Conservation (phyloP, 257 asterid species). For the Przewalskia tangutica region DNA sequence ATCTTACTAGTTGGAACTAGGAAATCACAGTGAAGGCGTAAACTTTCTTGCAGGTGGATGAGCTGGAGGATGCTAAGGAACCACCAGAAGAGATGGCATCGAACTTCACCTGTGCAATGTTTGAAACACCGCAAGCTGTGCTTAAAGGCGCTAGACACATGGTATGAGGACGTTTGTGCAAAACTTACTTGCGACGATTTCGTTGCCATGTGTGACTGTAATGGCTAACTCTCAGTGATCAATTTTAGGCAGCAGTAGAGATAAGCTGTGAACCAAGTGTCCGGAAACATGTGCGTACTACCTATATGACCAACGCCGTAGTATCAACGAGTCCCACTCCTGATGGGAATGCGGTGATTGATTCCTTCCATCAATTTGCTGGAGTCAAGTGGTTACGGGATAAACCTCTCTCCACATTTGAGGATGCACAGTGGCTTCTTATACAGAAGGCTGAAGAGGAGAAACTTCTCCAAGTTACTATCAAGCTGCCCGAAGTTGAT, state of each 20-base stretch:
- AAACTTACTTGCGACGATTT: neutral
- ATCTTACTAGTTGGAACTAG: neutral
- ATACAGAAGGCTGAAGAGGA: conserved; percentile 97
- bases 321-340: conserved; percentile 86
- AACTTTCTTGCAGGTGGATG: conserved; percentile 58
- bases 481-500: conserved; percentile 61
- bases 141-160: conserved; percentile 94
- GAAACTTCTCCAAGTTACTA: conserved; percentile 78
- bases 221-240: conserved; percentile 1
- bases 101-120: conserved; percentile 68
- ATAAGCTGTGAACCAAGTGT: conserved; percentile 93
- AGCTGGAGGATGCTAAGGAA: conserved; percentile 93
- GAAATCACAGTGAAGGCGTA: neutral
- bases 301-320: conserved; percentile 75
- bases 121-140: conserved; percentile 81
- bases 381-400: conserved; percentile 92
- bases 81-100: conserved; percentile 97
- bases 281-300: conserved; percentile 78
- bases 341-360: conserved; percentile 76
- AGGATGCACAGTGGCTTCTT: conserved; percentile 92
- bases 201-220: neutral
- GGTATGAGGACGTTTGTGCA: conserved; percentile 34
- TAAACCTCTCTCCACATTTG: conserved; percentile 77
- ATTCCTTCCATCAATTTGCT: conserved; percentile 78
- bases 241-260: conserved; percentile 87